Evolutionary conservation across 1,284 basidiomycete genomes (phyloP).

Genomic region (Afroboletus lepidellus): DNA sequence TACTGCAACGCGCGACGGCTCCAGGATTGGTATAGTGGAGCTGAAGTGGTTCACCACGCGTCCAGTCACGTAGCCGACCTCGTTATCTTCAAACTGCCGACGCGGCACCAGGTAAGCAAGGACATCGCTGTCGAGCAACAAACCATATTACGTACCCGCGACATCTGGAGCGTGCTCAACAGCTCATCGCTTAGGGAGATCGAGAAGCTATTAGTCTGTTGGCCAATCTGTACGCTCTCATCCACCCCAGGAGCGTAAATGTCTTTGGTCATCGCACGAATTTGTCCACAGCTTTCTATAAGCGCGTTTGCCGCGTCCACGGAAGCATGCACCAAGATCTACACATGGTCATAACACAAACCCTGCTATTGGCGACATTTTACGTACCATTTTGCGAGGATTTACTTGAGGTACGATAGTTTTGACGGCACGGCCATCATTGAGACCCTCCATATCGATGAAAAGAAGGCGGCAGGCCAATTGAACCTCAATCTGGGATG

Average conservation of each 20-base stretch:
- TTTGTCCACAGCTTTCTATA: constrained; percentile 76
- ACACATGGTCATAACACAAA: constrained; percentile 6
- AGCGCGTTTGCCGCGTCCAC: constrained; percentile 66
- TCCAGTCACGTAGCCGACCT: constrained; percentile 89
- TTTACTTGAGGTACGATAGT: constrained; percentile 96
- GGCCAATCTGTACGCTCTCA: constrained; percentile 86
- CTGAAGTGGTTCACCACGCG: constrained; percentile 80
- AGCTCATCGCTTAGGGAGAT: constrained; percentile 91
- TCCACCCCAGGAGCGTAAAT: constrained; percentile 78
- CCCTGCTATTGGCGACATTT: neutral
- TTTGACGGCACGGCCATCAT: constrained; percentile 95
- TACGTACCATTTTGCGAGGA: constrained; percentile 84
- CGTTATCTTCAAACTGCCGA: constrained; percentile 91
- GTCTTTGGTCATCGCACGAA: constrained; percentile 86
- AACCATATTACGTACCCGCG: constrained; percentile 59
- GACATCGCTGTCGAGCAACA: neutral
- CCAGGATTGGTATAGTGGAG: constrained; percentile 70
- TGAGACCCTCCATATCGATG: constrained; percentile 94
- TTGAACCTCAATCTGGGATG: constrained; percentile 71
- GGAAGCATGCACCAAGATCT: constrained; percentile 88
- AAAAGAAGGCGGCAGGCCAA: constrained; percentile 85
- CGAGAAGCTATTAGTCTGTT: constrained; percentile 93
- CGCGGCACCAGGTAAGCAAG: constrained; percentile 7
- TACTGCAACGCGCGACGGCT: constrained; percentile 46
- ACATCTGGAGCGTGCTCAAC: constrained; percentile 80